These are phyloP conservation scores for Triticum dicoccoides DNA, from an alignment of 176 grass and related monocot species.

Conservation along the genomic window DNA sequence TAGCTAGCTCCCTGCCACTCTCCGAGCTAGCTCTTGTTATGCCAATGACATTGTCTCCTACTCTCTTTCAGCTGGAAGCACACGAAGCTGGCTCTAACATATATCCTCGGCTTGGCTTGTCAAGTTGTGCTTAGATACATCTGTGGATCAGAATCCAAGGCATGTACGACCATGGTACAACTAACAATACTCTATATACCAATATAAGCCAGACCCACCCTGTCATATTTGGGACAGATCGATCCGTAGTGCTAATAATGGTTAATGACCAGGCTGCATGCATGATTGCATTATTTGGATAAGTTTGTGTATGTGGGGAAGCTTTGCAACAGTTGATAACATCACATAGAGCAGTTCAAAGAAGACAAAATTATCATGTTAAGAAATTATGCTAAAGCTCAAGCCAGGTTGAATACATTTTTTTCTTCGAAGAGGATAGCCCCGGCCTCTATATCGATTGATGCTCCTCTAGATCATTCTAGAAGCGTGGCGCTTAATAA, in stretches of 20 bases:
- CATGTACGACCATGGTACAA: neutral
- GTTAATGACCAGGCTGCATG: neutral
- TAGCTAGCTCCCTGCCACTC: neutral
- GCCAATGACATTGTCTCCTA: neutral
- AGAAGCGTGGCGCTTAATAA: neutral
- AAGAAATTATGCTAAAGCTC: neutral
- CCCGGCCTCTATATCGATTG: no score
- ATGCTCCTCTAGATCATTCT: neutral
- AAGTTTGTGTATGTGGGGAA: neutral
- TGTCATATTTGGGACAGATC: neutral
- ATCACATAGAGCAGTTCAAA: neutral
- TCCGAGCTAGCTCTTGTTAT: neutral
- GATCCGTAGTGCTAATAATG: neutral
- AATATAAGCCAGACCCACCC: neutral
- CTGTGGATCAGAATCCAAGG: neutral
- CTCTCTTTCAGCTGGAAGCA: conserved; percentile 1
- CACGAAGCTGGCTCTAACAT: neutral
- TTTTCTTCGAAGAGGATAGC: no score
- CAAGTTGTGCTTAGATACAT: neutral
- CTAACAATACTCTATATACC: neutral
- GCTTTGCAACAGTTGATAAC: neutral
- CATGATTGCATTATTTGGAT: conserved; percentile 14
- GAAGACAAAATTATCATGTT: neutral
- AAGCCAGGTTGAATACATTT: neutral
- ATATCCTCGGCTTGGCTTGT: neutral